These are phyloP conservation scores for Leccinum ponderosum DNA, from an alignment of 1,284 basidiomycete genomes.

Conservation along the genomic window DNA sequence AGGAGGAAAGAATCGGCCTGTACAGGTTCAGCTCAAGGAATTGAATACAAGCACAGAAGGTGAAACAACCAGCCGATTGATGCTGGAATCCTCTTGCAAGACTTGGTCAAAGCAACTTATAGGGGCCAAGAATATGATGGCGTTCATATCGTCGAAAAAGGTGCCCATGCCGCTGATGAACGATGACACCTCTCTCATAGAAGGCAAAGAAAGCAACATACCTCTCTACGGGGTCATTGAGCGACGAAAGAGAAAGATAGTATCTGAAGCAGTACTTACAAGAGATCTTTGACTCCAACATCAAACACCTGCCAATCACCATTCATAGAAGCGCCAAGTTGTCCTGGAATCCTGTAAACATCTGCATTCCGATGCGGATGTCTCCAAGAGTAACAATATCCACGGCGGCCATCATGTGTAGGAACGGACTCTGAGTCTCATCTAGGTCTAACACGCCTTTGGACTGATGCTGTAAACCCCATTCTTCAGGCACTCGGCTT, in stretches of 20 bases:
- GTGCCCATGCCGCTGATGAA: slow-evolving; percentile 35
- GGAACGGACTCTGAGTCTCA: too few species aligned
- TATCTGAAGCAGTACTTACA: slow-evolving; percentile 18
- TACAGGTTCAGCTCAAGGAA: neutral
- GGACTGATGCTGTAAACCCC: too few species aligned
- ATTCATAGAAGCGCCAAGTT: slow-evolving; percentile 31
- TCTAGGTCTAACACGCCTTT: too few species aligned
- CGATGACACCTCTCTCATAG: neutral
- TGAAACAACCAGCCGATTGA: slow-evolving; percentile 56
- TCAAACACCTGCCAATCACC: slow-evolving; percentile 40
- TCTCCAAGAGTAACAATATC: too few species aligned
- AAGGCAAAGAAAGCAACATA: slow-evolving; percentile 9
- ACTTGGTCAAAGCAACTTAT: slow-evolving; percentile 67
- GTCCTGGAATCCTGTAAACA: slow-evolving; percentile 20
- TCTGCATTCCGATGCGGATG: neutral
- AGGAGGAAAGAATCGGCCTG: slow-evolving; percentile 59
- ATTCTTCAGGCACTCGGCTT: too few species aligned
- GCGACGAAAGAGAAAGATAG: neutral
- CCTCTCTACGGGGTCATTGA: slow-evolving; percentile 22
- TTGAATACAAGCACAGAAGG: neutral
- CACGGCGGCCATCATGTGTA: too few species aligned
- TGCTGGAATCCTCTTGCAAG: slow-evolving; percentile 54
- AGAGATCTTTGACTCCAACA: slow-evolving; percentile 38
- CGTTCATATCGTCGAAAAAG: slow-evolving; percentile 55
- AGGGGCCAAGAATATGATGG: slow-evolving; percentile 64